These are phyloP conservation scores for Nasturtium officinale DNA, from an alignment of 345 rosid genomes.

Conservation along the genomic window DNA sequence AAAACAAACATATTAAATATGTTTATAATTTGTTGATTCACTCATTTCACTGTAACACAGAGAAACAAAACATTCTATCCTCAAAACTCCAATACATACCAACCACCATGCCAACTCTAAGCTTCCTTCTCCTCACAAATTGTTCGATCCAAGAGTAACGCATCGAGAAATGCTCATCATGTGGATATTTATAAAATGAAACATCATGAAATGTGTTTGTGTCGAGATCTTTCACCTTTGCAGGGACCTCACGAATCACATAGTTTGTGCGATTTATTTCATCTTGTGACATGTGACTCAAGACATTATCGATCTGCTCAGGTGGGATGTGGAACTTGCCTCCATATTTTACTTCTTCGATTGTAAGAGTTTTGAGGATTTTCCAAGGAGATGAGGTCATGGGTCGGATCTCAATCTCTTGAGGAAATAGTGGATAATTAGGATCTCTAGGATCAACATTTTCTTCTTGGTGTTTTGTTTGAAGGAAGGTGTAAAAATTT, in stretches of 20 bases:
- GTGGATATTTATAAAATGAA: not conserved
- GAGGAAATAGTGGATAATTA: not conserved
- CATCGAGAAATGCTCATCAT: not conserved
- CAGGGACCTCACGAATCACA: not conserved
- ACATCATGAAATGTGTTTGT: constrained; percentile 22
- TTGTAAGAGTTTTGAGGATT: constrained; percentile 13
- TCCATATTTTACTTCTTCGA: not conserved
- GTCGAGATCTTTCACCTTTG: constrained; percentile 19
- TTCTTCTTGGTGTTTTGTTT: constrained; percentile 33
- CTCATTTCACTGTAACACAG: constrained; percentile 20
- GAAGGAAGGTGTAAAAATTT: constrained; percentile 7
- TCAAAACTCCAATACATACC: constrained; percentile 29
- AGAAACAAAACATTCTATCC: constrained; percentile 7
- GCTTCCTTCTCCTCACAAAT: constrained; percentile 27
- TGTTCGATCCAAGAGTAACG: constrained; percentile 20
- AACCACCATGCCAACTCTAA: constrained; percentile 33
- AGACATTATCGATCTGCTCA: not conserved
- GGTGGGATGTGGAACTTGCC: constrained; percentile 2
- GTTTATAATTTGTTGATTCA: no score
- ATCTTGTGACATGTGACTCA: not conserved
- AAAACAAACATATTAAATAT: no score
- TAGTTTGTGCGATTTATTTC: no score
- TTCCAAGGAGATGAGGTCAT: not conserved
- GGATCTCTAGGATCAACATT: not conserved
- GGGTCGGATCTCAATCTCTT: constrained; percentile 30